Evolutionary conservation across 148 eudicot species (phyloP).

Genomic region (Arctostaphylos glauca): DNA sequence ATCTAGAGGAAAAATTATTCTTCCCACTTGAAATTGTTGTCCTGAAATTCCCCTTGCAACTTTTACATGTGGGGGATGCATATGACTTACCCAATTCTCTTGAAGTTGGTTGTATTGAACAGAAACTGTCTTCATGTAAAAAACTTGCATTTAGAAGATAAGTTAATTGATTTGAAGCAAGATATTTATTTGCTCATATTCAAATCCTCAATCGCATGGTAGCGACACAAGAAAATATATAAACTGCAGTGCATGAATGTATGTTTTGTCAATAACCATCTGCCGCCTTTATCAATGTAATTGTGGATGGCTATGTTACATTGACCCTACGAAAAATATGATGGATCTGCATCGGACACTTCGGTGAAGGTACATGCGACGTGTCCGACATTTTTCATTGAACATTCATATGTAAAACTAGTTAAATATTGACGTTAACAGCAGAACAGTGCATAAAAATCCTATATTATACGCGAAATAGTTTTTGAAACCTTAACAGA

Average conservation of each 20-base stretch:
- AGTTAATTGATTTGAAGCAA: not conserved
- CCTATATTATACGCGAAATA: not conserved
- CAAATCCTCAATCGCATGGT: not conserved
- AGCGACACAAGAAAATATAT: not conserved
- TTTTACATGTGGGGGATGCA: slow-evolving; percentile 64
- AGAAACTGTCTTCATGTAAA: slow-evolving; percentile 33
- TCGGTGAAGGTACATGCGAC: not conserved
- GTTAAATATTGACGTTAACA: not conserved
- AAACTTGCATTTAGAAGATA: not conserved
- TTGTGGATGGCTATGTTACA: not conserved
- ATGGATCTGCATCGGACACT: not conserved
- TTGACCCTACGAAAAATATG: not conserved
- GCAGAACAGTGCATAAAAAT: not conserved
- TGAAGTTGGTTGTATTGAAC: slow-evolving; percentile 29
- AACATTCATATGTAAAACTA: not conserved
- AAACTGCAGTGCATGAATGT: not conserved
- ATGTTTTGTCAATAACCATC: not conserved
- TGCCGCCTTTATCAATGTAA: not conserved
- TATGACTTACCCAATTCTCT: slow-evolving; percentile 57
- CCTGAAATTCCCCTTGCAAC: slow-evolving; percentile 68
- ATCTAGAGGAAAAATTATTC: slow-evolving; percentile 60
- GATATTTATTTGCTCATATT: not conserved
- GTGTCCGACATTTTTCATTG: not conserved
- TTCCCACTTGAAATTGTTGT: slow-evolving; percentile 51
- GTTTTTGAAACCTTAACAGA: not conserved